Conservation (phyloP, 176 grass and related monocot species). For the Oryza officinalis region DNA sequence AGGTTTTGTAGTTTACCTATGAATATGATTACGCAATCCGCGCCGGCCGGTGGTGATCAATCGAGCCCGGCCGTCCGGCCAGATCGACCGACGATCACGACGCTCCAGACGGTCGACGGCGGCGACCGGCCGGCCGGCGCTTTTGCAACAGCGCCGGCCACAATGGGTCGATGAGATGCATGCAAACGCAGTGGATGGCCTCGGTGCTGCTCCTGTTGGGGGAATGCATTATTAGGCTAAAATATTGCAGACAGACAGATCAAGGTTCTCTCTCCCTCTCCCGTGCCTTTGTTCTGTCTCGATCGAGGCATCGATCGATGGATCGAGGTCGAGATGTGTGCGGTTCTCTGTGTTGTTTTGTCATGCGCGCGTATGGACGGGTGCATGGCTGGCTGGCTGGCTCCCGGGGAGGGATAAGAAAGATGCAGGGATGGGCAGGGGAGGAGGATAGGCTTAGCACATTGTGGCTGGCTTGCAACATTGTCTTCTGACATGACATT, state of each 20-base stretch:
- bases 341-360: neutral
- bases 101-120: no score
- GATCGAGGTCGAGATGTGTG: neutral
- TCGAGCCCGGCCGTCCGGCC: neutral
- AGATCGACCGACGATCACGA: no score
- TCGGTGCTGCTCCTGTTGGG: neutral
- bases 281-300: neutral
- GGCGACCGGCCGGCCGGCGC: neutral
- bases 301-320: neutral
- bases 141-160: neutral
- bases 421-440: neutral
- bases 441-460: neutral
- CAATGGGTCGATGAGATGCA: neutral
- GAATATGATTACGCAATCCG: neutral
- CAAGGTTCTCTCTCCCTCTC: neutral
- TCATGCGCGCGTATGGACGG: neutral
- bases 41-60: neutral
- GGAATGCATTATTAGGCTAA: slow-evolving; percentile 28
- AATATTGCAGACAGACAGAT: neutral
- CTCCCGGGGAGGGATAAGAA: neutral
- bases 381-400: neutral
- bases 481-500: neutral
- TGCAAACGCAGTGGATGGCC: neutral
- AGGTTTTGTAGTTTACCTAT: neutral
- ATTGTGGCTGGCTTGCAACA: neutral